Evolutionary conservation across 306 rosid genomes (phyloP).

Genomic region (Fragaria ananassa): DNA sequence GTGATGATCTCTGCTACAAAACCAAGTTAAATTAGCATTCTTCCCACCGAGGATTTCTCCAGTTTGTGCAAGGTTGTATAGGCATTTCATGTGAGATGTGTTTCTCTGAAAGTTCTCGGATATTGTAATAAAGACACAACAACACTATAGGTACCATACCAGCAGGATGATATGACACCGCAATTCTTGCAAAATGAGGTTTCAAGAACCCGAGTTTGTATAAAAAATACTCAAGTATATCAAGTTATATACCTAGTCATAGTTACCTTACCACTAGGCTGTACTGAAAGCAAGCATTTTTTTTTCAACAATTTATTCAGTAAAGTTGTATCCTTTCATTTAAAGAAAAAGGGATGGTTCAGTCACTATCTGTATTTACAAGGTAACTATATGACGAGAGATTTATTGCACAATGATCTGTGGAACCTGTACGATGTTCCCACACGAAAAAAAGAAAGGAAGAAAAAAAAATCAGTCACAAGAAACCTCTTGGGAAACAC

Average conservation of each 20-base stretch:
- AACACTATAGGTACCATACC: background rate
- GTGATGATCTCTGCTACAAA: constrained; percentile 83
- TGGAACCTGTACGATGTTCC: background rate
- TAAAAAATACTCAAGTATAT: background rate
- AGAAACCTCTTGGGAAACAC: background rate
- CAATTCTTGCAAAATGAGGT: background rate
- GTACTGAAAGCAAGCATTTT: background rate
- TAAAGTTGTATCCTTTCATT: background rate
- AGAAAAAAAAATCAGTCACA: background rate
- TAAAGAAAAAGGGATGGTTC: background rate
- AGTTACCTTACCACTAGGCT: background rate
- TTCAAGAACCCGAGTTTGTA: background rate
- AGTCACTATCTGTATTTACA: background rate
- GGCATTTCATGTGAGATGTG: constrained; percentile 1
- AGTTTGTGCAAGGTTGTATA: background rate
- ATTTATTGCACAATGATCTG: background rate
- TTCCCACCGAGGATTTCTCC: constrained; percentile 10
- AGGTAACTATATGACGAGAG: background rate
- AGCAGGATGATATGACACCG: background rate
- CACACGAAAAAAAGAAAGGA: background rate
- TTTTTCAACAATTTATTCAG: background rate
- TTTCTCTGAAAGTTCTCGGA: background rate
- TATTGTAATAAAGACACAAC: background rate
- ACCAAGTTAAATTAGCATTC: constrained; percentile 40
- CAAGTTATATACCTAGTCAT: background rate